These are phyloP conservation scores for Pythium dissimile DNA, from an alignment of 352 stramenopile genomes.

Conservation along the genomic window DNA sequence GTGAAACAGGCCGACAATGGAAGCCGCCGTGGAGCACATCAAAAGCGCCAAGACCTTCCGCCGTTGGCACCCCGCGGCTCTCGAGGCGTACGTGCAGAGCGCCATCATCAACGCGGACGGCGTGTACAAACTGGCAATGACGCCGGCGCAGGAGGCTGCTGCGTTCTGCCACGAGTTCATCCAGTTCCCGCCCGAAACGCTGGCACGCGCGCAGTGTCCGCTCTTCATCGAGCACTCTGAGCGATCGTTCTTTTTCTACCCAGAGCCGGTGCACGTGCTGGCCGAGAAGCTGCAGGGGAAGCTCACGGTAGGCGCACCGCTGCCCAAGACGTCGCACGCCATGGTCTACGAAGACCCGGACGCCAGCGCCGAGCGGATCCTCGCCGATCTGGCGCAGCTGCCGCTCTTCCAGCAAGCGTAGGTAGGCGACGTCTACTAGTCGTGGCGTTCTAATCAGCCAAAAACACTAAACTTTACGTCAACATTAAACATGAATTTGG, in stretches of 20 bases:
- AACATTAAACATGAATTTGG: too few species aligned
- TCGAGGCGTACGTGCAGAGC: slow-evolving; percentile 2
- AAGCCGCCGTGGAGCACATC: slow-evolving; percentile 1
- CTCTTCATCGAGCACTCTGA: slow-evolving; percentile 9
- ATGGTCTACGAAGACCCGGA: slow-evolving; percentile 16
- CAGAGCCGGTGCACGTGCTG: background rate
- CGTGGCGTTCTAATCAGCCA: background rate
- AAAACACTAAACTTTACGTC: background rate
- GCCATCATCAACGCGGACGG: background rate
- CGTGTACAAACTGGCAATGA: background rate
- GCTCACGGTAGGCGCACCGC: background rate
- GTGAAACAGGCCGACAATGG: background rate
- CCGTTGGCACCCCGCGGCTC: background rate
- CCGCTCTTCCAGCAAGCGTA: slow-evolving; percentile 1
- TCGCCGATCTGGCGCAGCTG: slow-evolving; percentile 1
- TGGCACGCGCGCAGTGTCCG: background rate
- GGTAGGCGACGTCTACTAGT: background rate
- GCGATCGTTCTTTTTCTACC: background rate
- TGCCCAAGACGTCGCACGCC: slow-evolving; percentile 4
- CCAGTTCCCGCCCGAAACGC: background rate
- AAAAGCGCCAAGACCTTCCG: background rate
- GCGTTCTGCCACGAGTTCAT: slow-evolving; percentile 4
- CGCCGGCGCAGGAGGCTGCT: background rate
- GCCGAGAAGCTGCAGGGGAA: background rate
- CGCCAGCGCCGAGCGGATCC: slow-evolving; percentile 3